Conservation (phyloP, 1,284 basidiomycete species). For the Ganoderma multipileum region DNA sequence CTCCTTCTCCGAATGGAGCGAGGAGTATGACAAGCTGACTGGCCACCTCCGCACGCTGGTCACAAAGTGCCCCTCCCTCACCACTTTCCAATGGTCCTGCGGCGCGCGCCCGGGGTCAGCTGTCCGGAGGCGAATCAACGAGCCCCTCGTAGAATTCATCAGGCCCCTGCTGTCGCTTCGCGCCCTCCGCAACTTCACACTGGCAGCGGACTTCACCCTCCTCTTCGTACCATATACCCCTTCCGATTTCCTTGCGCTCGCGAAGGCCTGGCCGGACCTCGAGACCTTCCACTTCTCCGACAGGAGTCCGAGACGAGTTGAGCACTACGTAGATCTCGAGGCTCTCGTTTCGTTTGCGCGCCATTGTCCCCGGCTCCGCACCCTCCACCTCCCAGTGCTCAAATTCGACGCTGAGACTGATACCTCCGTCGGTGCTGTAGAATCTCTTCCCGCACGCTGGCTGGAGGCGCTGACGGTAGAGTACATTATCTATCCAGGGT, state of each 20-base stretch:
- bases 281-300: background rate
- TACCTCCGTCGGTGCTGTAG: too few relatives aligned
- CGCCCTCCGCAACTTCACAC: background rate
- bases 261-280: background rate
- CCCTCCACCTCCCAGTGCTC: background rate
- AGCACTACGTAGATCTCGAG: background rate
- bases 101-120: too few relatives aligned
- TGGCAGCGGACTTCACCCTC: background rate
- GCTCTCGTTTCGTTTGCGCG: background rate
- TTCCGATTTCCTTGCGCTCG: background rate
- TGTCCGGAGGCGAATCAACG: background rate
- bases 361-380: background rate
- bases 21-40: background rate
- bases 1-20: background rate
- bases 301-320: too few relatives aligned
- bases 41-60: background rate
- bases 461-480: background rate
- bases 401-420: background rate
- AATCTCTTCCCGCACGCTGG: background rate
- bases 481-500: too few relatives aligned
- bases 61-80: background rate
- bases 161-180: background rate
- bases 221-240: background rate
- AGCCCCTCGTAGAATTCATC: background rate
- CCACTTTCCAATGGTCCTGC: background rate